Evolutionary conservation across 805 yeast species (phyloP), one percentile per base, ranked within the genome.

Genomic region (Monosporozyma yasuniensis): DNA sequence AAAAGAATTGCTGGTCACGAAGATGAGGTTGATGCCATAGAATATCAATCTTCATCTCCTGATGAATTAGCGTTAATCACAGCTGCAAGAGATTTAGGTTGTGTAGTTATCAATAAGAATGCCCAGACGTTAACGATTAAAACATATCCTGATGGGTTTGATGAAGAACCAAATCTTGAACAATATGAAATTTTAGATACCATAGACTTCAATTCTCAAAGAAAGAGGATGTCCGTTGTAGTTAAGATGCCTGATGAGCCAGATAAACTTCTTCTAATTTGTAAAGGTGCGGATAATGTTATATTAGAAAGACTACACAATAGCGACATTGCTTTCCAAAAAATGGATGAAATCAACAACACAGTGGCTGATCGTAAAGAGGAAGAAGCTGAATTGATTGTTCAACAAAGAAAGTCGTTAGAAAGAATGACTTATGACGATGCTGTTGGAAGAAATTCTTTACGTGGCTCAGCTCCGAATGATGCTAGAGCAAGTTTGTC

Each of bases 11-110:
- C 46, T 9, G 59, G 59, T 19, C 16, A 22, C 39, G 49, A 48
- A 6, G 52, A 43, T 23, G 66, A 59, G 2, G 77, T 71, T 42
- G 80, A 73, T 21, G 71, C 73, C 21, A 78, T 89, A 22, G 82
- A 80, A 50, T 93, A 93, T 59, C 97, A 91, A 63, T 87, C 98
- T 0, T 81, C 98, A 0, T 90, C 97, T 0, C 99, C 99, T 0
- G 99, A 93, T 68, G 99, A 93, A 64, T 68, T 90, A 46, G 99
- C 99, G 0, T 70, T 93, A 28, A 91, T 93, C 2, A 80, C 84
- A 44, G 99, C 98, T 1, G 99, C 99, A 0, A 76, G 96, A 56
- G 99, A 93, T 61, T 74, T 93, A 74, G 99, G 99, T 0, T 93
- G 74, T 64, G 81, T 90, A n/a, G 85, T 90, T 7, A 75, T 72